Percentiles rank a stretch among this genome's conserved stretches.
phyloP scores from a whole-genome alignment of 495 filamentous ascomycete genomes.

The Terfezia claveryi region DNA sequence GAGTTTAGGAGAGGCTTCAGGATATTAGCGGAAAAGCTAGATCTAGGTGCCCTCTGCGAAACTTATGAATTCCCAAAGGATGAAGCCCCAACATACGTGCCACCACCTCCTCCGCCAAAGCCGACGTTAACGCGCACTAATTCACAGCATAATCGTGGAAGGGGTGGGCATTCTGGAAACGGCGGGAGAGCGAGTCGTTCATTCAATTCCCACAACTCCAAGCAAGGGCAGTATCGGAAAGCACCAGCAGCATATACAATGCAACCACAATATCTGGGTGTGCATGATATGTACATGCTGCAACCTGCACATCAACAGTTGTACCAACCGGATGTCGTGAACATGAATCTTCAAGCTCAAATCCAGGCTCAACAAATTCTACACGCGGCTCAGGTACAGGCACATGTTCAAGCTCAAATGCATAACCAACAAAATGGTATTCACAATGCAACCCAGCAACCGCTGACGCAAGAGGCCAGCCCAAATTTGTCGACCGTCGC shows the following conservation, averaged over 20 bases:
- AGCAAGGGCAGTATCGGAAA: background rate
- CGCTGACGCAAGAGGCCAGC: background rate
- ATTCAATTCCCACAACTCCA: background rate
- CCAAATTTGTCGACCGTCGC: background rate
- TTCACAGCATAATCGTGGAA: conserved; percentile 26
- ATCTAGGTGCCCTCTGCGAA: conserved; percentile 60
- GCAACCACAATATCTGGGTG: conserved; percentile 12
- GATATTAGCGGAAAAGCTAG: conserved; percentile 41
- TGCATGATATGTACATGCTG: conserved; percentile 22
- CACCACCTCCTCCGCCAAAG: conserved; percentile 46
- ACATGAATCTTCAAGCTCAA: conserved; percentile 18
- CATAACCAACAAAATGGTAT: conserved; percentile 8
- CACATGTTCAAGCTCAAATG: conserved; percentile 35
- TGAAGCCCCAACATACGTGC: conserved; percentile 40
- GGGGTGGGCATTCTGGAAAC: conserved; percentile 21
- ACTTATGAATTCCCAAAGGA: conserved; percentile 68
- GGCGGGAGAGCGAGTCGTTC: conserved; percentile 19
- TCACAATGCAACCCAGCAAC: background rate
- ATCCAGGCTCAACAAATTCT: conserved; percentile 29
- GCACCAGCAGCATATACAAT: background rate
- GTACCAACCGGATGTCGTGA: conserved; percentile 1
- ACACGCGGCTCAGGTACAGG: conserved; percentile 36
- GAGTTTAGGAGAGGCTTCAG: conserved; percentile 79
- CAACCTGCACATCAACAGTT: conserved; percentile 14
- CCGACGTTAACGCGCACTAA: conserved; percentile 34